These are phyloP conservation scores for Fusarium caatingaense DNA, from an alignment of 2,329 filamentous ascomycete species.

Conservation along the genomic window DNA sequence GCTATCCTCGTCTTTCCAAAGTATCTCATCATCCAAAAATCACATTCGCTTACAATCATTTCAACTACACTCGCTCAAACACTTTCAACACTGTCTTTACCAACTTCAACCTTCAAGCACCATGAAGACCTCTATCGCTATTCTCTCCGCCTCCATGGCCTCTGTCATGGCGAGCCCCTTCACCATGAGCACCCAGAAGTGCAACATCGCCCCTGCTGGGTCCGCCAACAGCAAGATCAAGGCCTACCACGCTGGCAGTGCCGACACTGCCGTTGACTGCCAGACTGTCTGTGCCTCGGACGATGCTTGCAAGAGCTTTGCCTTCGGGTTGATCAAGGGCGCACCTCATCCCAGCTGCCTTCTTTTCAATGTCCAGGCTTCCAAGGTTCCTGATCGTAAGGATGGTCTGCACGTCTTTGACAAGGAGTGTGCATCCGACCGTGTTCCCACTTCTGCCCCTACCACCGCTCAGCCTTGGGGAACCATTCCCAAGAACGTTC, in stretches of 20 bases:
- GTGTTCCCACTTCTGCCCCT: conserved; percentile 5
- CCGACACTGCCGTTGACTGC: conserved; percentile 9
- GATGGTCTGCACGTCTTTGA: conserved; percentile 17
- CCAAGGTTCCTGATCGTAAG: neutral
- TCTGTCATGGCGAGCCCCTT: conserved; percentile 3
- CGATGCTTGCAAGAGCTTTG: conserved; percentile 2
- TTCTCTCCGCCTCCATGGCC: conserved; percentile 8
- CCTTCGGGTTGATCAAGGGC: conserved; percentile 2
- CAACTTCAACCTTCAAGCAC: neutral
- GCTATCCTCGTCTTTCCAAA: no score
- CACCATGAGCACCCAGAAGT: neutral
- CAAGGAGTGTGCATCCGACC: conserved; percentile 1
- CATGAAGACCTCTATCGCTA: conserved; percentile 16
- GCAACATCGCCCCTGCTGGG: conserved; percentile 1
- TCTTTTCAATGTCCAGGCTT: neutral
- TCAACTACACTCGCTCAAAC: neutral
- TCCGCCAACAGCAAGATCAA: neutral
- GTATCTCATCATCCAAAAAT: neutral
- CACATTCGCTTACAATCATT: neutral
- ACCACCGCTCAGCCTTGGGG: conserved; percentile 11
- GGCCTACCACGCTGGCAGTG: neutral
- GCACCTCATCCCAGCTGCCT: neutral
- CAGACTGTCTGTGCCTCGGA: conserved; percentile 13
- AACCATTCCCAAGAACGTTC: neutral
- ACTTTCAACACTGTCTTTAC: neutral